phyloP scores from a whole-genome alignment of 2,329 filamentous ascomycete species.

The Botrytis tulipae region DNA sequence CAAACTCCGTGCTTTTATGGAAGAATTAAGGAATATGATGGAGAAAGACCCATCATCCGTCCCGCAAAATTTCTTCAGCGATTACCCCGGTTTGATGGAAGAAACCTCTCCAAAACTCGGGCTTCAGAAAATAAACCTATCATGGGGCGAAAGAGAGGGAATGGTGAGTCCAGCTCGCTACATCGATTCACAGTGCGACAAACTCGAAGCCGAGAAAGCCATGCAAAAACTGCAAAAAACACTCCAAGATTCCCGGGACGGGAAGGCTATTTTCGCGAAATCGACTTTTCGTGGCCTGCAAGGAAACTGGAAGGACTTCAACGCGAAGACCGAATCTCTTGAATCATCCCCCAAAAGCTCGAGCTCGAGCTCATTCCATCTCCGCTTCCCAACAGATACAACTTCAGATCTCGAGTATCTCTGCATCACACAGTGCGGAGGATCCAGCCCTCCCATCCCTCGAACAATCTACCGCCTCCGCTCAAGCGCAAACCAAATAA shows the following conservation, averaged over 20 bases:
- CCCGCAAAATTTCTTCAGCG: slow-evolving; percentile 10
- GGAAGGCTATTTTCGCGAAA: not conserved
- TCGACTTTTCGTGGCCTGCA: not conserved
- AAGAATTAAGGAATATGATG: not conserved
- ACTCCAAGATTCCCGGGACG: not conserved
- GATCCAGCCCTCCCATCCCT: accelerated
- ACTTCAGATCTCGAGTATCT: not conserved
- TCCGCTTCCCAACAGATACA: not conserved
- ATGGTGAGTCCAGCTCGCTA: slow-evolving; percentile 10
- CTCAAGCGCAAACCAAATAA: not conserved
- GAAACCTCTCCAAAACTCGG: not conserved
- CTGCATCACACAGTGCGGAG: not conserved
- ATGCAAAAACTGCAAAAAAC: not conserved
- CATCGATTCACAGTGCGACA: not conserved
- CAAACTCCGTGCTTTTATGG: not conserved
- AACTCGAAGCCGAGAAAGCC: not conserved
- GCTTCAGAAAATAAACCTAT: slow-evolving; percentile 3
- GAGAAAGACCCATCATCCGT: not conserved
- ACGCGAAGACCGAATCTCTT: not conserved
- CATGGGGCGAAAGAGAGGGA: not conserved
- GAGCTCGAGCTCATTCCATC: not conserved
- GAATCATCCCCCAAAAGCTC: not conserved
- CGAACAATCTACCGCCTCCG: not conserved
- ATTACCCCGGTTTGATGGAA: slow-evolving; percentile 11
- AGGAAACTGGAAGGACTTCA: not conserved